A percentile compares a stretch with the other conserved stretches of the same genome.
Conservation (phyloP, 495 filamentous ascomycete genomes). For the Hyaloscypha variabilis region DNA sequence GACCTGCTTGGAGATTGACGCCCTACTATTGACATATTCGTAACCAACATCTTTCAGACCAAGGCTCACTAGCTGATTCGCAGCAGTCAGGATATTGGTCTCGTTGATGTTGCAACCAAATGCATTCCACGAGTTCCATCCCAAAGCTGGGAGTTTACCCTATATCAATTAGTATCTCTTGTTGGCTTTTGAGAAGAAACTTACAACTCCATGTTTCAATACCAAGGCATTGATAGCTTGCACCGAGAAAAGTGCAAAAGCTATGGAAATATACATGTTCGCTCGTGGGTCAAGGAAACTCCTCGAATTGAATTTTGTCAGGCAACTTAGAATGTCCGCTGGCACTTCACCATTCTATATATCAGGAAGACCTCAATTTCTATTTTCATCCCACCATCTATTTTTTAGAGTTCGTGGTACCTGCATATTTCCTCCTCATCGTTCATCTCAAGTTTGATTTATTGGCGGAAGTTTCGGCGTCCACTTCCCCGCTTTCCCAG, state of each 20-base stretch:
- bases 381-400: background rate
- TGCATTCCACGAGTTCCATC: conserved; percentile 53
- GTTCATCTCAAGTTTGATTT: no score
- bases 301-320: background rate
- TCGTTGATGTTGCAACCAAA: conserved; percentile 53
- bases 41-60: conserved; percentile 42
- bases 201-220: background rate
- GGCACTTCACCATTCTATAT: background rate
- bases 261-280: background rate
- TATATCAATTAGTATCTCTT: background rate
- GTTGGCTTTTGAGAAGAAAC: background rate
- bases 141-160: conserved; percentile 28
- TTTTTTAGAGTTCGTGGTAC: no score
- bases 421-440: no score
- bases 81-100: conserved; percentile 47
- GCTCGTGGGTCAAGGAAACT: background rate
- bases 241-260: background rate
- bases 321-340: background rate
- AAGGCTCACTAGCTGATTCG: conserved; percentile 44
- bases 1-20: background rate
- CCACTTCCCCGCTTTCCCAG: no score
- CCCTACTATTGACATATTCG: background rate
- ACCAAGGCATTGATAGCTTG: background rate
- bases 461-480: no score
- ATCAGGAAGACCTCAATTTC: background rate